Evolutionary conservation across 805 yeast genomes (phyloP).

Genomic region (Starmerella vaccinii): DNA sequence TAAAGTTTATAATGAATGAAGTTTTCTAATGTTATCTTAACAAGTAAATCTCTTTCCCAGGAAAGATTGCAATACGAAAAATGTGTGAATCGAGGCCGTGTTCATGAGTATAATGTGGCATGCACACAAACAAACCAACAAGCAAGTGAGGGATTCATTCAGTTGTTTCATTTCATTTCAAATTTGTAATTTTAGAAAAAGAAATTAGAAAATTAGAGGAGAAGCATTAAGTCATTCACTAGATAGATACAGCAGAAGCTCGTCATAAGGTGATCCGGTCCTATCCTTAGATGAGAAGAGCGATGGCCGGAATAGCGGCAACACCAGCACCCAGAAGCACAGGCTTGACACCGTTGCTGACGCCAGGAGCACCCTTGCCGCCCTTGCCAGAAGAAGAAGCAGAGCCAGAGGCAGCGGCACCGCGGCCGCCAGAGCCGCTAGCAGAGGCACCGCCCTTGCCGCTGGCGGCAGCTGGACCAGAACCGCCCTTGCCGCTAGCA

Average conservation of each 20-base stretch:
- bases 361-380: not conserved
- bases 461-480: not conserved
- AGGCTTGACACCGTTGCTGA: not conserved
- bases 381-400: not conserved
- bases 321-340: not conserved
- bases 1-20: too few species aligned
- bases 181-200: too few species aligned
- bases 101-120: too few species aligned
- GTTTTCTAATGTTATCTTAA: too few species aligned
- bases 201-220: too few species aligned
- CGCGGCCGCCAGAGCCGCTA: not conserved
- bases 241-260: not conserved
- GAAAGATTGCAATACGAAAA: too few species aligned
- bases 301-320: not conserved
- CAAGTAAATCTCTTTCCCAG: too few species aligned
- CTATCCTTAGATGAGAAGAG: not conserved
- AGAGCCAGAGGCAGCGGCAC: constrained; percentile 2
- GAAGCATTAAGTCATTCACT: not conserved
- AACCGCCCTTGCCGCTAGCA: not conserved
- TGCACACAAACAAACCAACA: too few species aligned
- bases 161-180: too few species aligned
- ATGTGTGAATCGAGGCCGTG: too few species aligned
- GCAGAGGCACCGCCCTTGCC: not conserved
- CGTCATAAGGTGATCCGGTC: too few species aligned
- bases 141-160: too few species aligned